Percentiles rank a stretch among this genome's conserved stretches.
phyloP scores from a whole-genome alignment of 495 filamentous ascomycete genomes.

The Tuber microsphaerosporum region DNA sequence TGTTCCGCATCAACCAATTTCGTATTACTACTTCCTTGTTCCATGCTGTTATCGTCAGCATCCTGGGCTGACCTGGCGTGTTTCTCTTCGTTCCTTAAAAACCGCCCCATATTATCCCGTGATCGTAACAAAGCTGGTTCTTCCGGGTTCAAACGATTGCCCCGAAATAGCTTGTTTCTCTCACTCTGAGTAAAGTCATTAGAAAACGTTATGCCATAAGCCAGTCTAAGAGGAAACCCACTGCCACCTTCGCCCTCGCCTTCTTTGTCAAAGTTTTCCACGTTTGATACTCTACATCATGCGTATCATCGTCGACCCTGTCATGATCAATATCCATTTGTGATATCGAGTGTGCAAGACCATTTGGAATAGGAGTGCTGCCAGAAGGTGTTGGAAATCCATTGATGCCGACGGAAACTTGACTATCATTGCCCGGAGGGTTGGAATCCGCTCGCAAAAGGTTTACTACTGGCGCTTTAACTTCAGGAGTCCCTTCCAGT shows the following conservation, averaged over 20 bases:
- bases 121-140: constrained; percentile 78
- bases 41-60: constrained; percentile 42
- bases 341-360: constrained; percentile 33
- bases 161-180: constrained; percentile 74
- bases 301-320: constrained; percentile 42
- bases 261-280: constrained; percentile 99
- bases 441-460: constrained; percentile 58
- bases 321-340: constrained; percentile 51
- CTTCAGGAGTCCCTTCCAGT: constrained; percentile 66
- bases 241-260: constrained; percentile 78
- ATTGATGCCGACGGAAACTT: constrained; percentile 58
- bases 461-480: constrained; percentile 51
- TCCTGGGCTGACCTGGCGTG: constrained; percentile 35
- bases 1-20: constrained; percentile 67
- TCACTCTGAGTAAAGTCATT: constrained; percentile 46
- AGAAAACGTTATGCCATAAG: constrained; percentile 9
- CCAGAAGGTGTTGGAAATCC: constrained; percentile 77
- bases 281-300: constrained; percentile 88
- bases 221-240: constrained; percentile 35
- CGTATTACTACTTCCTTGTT: constrained; percentile 49
- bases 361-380: constrained; percentile 45
- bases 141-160: constrained; percentile 74
- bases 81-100: constrained; percentile 30
- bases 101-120: constrained; percentile 57
- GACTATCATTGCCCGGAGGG: constrained; percentile 48